Evolutionary conservation across 345 rosid species (phyloP), one percentile per base, ranked within the genome.

Genomic region (Ceriops tagal): DNA sequence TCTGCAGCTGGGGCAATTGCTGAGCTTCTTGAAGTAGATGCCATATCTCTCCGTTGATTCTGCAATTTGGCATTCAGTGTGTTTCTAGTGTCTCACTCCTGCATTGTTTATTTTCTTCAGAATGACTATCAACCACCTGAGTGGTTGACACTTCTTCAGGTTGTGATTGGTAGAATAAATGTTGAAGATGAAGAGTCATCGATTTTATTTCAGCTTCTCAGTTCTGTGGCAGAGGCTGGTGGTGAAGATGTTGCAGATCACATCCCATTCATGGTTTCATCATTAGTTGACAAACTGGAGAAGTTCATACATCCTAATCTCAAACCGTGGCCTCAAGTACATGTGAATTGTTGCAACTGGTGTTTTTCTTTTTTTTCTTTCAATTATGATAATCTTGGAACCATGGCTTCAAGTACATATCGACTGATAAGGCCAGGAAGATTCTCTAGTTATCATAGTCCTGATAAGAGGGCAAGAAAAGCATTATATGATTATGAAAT

Each of bases 1-100:
- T 83, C 93, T 64, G 92, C 93, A 63, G 96, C 92, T 78, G 93
- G 93, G 49, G 96, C 90, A 58, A 83, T 92, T 37, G 57, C 75
- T 56, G 88, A 81, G 70, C 86, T 92, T 67, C 83, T 92, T 71
- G 92, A 88, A 77, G 97, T 92, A 83, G 65, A 85, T 64, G 47
- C 59, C 43, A 64, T 53, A 34, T 65, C 37, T 16, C 34, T 49
- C 53, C 26, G 63, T 51, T 61, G 35, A 71, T 67, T 71, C 61
- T 55, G 47, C 64, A 28, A 31, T 71, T 46, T 31, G 20, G 57
- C 63, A 65, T 68, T 52, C 8, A 24, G 2, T 69, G 30, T 64
- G n/a, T 35, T 57, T 68, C 61, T 69, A 20, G 46, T 60, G 31
- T 46, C 74, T 83, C 34, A 74, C 66, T 51, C 55, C 8, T 59